Conservation (phyloP, 768 basidiomycete genomes). For the Leccinum arenicola region DNA sequence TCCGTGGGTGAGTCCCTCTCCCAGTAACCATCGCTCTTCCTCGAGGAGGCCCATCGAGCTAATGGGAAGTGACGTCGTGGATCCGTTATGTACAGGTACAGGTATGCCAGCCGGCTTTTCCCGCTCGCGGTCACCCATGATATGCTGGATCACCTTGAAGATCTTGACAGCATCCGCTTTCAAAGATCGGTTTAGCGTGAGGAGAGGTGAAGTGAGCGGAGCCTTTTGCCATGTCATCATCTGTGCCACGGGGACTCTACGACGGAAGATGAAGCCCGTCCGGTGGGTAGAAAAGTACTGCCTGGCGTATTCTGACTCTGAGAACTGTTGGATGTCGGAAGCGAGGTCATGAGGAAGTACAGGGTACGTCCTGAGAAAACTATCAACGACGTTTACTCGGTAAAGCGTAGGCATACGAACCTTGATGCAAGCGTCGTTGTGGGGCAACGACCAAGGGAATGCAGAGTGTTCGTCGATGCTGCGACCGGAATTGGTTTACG, state of each 20-base stretch:
- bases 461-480: conserved; percentile 29
- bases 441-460: conserved; percentile 22
- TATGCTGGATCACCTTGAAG: conserved; percentile 87
- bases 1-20: conserved; percentile 73
- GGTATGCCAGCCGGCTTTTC: conserved; percentile 57
- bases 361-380: conserved; percentile 59
- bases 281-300: conserved; percentile 89
- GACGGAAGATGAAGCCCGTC: conserved; percentile 83
- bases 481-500: conserved; percentile 64
- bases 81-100: conserved; percentile 40
- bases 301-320: conserved; percentile 78
- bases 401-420: conserved; percentile 39
- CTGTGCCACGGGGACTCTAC: conserved; percentile 77
- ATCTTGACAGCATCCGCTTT: conserved; percentile 77
- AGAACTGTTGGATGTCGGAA: conserved; percentile 84
- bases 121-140: conserved; percentile 90
- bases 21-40: conserved; percentile 84
- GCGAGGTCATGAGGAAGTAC: conserved; percentile 78
- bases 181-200: conserved; percentile 62
- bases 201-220: conserved; percentile 70
- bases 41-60: conserved; percentile 57
- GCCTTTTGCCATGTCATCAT: conserved; percentile 92
- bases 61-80: conserved; percentile 41
- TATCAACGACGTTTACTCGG: conserved; percentile 3
- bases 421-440: conserved; percentile 58